Evolutionary conservation across 208 protist genomes (phyloP).

Genomic region (Hexamita inflata): DNA sequence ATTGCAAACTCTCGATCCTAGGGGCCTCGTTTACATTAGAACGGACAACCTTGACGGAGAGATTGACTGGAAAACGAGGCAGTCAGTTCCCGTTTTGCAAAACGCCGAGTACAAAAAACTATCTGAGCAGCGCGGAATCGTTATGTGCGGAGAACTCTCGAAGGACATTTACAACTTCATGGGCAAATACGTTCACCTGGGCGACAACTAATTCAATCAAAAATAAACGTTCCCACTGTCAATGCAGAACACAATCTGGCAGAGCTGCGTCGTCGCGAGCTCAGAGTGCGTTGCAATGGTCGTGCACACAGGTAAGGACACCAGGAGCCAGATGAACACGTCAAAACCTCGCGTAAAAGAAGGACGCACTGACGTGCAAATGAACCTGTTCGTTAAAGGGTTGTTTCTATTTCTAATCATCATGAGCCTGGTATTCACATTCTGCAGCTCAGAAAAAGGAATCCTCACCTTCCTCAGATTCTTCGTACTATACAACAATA

Average conservation of each 20-base stretch:
- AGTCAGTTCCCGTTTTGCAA: neutral
- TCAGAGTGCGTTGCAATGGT: conserved; percentile 59
- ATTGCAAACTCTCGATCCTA: neutral
- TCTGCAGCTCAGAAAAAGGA: conserved; percentile 55
- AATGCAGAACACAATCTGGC: conserved; percentile 89
- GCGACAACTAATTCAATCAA: neutral
- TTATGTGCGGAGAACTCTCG: neutral
- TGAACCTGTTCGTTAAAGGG: conserved; percentile 75
- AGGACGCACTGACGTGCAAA: conserved; percentile 72
- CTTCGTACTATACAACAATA: conserved; percentile 82
- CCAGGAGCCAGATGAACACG: conserved; percentile 75
- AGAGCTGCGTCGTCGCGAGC: conserved; percentile 75
- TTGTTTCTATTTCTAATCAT: conserved; percentile 56
- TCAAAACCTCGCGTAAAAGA: conserved; percentile 55
- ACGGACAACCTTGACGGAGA: conserved; percentile 96
- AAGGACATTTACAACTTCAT: conserved; percentile 12
- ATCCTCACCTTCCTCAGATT: conserved; percentile 53
- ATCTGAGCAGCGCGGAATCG: neutral
- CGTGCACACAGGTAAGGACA: conserved; percentile 76
- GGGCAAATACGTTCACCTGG: neutral
- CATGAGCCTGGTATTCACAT: conserved; percentile 52
- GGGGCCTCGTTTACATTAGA: conserved; percentile 41
- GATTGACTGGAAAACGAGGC: conserved; percentile 86
- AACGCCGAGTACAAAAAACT: neutral
- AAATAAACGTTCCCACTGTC: conserved; percentile 41